A percentile compares a stretch with the other conserved stretches of the same genome.
Conservation (phyloP, 2,329 filamentous ascomycete genomes). For the Endocalyx cinctus region DNA sequence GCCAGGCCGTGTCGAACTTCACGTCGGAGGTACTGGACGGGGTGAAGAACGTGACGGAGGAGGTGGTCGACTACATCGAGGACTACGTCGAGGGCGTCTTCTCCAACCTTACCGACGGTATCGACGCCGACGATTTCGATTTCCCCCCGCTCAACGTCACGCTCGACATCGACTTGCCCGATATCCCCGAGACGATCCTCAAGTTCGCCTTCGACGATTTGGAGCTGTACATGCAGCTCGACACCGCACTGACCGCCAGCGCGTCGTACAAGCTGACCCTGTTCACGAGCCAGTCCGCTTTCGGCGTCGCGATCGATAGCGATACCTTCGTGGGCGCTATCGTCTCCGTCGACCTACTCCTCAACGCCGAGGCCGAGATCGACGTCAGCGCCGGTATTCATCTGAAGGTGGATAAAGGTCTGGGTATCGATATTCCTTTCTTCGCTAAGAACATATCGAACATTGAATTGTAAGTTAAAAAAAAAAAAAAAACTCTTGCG, state of each 20-base stretch:
- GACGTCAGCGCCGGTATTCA: conserved; percentile 52
- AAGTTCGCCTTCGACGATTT: conserved; percentile 44
- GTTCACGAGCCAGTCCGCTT: conserved; percentile 38
- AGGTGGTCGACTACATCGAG: conserved; percentile 20
- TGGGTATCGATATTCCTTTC: conserved; percentile 43
- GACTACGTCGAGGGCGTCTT: conserved; percentile 17
- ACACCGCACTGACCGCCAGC: conserved; percentile 35
- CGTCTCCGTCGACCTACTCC: conserved; percentile 47
- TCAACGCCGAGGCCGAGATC: conserved; percentile 41
- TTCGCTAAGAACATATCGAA: conserved; percentile 45
- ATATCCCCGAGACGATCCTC: conserved; percentile 38
- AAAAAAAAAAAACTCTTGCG: neutral
- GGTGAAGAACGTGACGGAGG: conserved; percentile 28
- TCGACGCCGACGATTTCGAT: conserved; percentile 26
- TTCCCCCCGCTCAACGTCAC: conserved; percentile 35
- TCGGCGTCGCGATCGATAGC: conserved; percentile 36
- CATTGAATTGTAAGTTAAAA: conserved; percentile 42
- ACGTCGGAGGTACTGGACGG: conserved; percentile 27
- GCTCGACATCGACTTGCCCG: conserved; percentile 38
- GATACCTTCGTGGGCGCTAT: conserved; percentile 41
- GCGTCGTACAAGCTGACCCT: conserved; percentile 45
- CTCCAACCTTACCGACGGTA: conserved; percentile 20
- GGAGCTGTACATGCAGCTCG: conserved; percentile 47
- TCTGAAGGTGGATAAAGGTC: conserved; percentile 46
- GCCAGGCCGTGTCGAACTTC: conserved; percentile 27